Base-by-base conservation (phyloP, 305 asterid genomes). In the Solanum hybrid region DNA sequence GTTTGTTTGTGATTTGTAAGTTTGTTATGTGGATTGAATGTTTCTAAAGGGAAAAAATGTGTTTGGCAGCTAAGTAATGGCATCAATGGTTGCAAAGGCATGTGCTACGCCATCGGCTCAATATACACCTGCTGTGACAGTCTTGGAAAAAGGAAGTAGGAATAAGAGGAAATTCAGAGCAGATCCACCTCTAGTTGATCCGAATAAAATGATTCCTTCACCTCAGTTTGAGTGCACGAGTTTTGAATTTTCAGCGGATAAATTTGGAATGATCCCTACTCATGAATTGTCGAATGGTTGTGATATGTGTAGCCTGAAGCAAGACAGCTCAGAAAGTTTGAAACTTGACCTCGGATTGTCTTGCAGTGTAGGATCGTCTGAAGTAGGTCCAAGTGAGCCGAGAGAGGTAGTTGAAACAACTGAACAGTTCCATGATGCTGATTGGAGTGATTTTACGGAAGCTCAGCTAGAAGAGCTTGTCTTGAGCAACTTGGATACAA, bases 111-210 rank as follows among this genome's bases (percentile, higher is more conserved):
- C 94, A 90, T 94, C 96, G 91, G 92, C 93, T 89, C 98, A 94
- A 94, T 93, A 94, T 92, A 90, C 92, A 22, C 95, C 97, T 11
- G 92, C 92, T 42, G 89, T 96, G 95, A 91, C 92, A n/a, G 92
- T 94, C 79, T 95, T 94, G 92, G 99, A 95, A 87, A 97, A 95
- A 87, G 99, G 95, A 40, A 96, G 98, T 86, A 92, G 99, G 95
- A 97, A 97, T 90, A 96, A 97, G 93, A 93, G 99, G 89, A 97
- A 97, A 91, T 97, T 96, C 92, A 93, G 98, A 82, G 98, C 99
- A 3, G 99, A 96, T 93, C 96, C 99, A n/a, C 98, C 98, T 1
- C 46, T 94, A 84, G 90, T 90, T 67, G 98, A 96, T 77, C 94
- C 96, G 2, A 93, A 76, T 90, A 96, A 94, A 93, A 85, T 89